These are phyloP conservation scores for Penicillium canescens DNA, from an alignment of 495 filamentous ascomycete genomes.

Conservation along the genomic window DNA sequence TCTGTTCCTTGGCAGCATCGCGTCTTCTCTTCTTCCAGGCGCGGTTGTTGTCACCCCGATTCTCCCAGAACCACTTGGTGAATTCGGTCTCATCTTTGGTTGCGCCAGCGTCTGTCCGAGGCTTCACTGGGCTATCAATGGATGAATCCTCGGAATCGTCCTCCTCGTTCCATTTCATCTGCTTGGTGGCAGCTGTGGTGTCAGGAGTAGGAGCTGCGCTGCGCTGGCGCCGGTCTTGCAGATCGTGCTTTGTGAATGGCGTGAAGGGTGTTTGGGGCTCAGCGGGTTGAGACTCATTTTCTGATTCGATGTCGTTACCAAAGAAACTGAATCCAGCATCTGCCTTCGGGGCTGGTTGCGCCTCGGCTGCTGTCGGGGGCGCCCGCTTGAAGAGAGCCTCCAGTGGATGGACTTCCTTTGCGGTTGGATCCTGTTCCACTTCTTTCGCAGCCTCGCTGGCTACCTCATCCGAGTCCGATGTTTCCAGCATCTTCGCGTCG, in stretches of 20 bases:
- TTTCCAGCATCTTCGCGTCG: constrained; percentile 6
- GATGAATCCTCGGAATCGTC: constrained; percentile 35
- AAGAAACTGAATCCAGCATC: constrained; percentile 65
- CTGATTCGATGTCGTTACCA: constrained; percentile 51
- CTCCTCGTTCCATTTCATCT: constrained; percentile 32
- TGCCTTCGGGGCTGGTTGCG: constrained; percentile 41
- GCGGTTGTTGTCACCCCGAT: constrained; percentile 83
- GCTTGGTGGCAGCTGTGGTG: constrained; percentile 67
- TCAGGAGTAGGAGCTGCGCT: constrained; percentile 95
- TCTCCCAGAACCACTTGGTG: constrained; percentile 89
- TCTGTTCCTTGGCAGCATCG: constrained; percentile 78
- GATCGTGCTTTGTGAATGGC: constrained; percentile 75
- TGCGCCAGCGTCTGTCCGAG: constrained; percentile 7
- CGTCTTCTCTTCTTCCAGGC: constrained; percentile 87
- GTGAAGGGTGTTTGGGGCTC: constrained; percentile 81
- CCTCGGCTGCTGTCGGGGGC: constrained; percentile 34
- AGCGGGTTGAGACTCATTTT: constrained; percentile 39
- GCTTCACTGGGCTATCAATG: constrained; percentile 38
- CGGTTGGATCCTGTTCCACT: constrained; percentile 13
- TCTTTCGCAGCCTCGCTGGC: constrained; percentile 7
- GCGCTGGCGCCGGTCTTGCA: constrained; percentile 68
- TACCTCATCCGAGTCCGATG: constrained; percentile 11
- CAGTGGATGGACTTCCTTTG: constrained; percentile 72
- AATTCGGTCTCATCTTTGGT: constrained; percentile 64
- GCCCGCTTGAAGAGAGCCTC: constrained; percentile 87